Evolutionary conservation across 306 rosid species (phyloP).

Genomic region (Hippophae gyantsensis): DNA sequence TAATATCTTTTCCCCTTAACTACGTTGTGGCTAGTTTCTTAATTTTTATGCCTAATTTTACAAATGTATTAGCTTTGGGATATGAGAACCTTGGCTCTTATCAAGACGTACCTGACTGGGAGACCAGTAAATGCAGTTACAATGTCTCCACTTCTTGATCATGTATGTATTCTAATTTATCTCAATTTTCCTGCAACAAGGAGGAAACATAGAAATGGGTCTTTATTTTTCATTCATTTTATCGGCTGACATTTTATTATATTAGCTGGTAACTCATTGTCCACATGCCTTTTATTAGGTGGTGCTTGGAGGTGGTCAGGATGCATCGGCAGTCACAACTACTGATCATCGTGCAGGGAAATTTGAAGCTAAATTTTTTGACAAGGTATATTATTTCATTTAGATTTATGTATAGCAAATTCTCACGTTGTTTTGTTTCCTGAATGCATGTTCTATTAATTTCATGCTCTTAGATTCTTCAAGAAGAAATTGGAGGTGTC

Average conservation of each 20-base stretch:
- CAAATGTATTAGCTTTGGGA: constrained; percentile 68
- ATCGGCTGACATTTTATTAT: not conserved
- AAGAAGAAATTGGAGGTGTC: constrained; percentile 96
- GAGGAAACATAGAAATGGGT: too few relatives aligned
- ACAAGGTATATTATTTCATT: constrained; percentile 38
- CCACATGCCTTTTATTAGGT: constrained; percentile 32
- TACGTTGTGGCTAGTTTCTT: not conserved
- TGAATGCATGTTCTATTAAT: constrained; percentile 5
- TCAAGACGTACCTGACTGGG: constrained; percentile 80
- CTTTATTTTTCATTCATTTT: too few relatives aligned
- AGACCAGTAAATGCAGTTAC: constrained; percentile 93
- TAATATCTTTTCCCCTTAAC: not conserved
- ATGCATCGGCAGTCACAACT: constrained; percentile 76
- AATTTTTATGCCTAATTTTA: constrained; percentile 4
- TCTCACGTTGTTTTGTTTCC: not conserved
- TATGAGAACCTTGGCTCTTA: constrained; percentile 61
- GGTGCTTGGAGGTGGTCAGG: constrained; percentile 98
- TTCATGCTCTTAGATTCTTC: constrained; percentile 54
- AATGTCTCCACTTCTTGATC: constrained; percentile 86
- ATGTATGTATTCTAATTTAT: constrained; percentile 42
- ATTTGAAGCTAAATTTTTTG: constrained; percentile 85
- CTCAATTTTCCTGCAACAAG: not conserved
- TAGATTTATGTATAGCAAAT: not conserved
- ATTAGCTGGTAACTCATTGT: not conserved
- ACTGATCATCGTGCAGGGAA: constrained; percentile 95